Evolutionary conservation across 78 protist species (phyloP).

Genomic region (Dictyostelium capitatum): DNA sequence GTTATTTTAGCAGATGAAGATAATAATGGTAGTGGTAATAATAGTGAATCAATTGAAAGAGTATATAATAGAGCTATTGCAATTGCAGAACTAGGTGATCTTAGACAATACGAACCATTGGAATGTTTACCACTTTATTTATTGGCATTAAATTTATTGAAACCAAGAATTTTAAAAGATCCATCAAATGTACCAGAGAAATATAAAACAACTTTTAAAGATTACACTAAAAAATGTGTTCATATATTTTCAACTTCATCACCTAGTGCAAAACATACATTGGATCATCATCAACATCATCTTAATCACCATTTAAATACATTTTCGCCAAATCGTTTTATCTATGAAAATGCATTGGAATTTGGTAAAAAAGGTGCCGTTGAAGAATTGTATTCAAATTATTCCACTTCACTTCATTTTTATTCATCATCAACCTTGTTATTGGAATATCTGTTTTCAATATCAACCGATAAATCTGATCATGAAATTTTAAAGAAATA

Average conservation of each 20-base stretch:
- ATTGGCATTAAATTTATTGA: slow-evolving; percentile 35
- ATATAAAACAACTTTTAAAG: slow-evolving; percentile 11
- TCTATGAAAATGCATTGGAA: slow-evolving; percentile 60
- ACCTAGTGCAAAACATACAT: neutral
- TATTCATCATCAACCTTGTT: slow-evolving; percentile 33
- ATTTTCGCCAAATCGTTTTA: slow-evolving; percentile 42
- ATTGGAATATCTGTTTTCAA: slow-evolving; percentile 57
- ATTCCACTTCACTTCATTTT: slow-evolving; percentile 37
- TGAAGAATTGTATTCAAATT: slow-evolving; percentile 55
- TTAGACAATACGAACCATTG: slow-evolving; percentile 58
- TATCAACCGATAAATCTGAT: slow-evolving; percentile 33
- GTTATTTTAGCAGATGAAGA: slow-evolving; percentile 70
- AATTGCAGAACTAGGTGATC: slow-evolving; percentile 77
- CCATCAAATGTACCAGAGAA: slow-evolving; percentile 6
- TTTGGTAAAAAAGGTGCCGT: slow-evolving; percentile 68
- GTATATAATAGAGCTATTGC: slow-evolving; percentile 35
- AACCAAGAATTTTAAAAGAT: slow-evolving; percentile 7
- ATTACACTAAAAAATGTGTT: slow-evolving; percentile 19
- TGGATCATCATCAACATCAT: neutral
- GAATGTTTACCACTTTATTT: slow-evolving; percentile 57
- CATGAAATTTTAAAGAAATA: slow-evolving; percentile 50
- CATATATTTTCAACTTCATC: neutral
- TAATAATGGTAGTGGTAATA: neutral
- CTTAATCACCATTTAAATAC: neutral
- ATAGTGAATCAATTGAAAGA: neutral